Evolutionary conservation across 1,284 basidiomycete species (phyloP), one percentile per base, ranked within the genome.

Genomic region (Stygiomarasmius scandens): DNA sequence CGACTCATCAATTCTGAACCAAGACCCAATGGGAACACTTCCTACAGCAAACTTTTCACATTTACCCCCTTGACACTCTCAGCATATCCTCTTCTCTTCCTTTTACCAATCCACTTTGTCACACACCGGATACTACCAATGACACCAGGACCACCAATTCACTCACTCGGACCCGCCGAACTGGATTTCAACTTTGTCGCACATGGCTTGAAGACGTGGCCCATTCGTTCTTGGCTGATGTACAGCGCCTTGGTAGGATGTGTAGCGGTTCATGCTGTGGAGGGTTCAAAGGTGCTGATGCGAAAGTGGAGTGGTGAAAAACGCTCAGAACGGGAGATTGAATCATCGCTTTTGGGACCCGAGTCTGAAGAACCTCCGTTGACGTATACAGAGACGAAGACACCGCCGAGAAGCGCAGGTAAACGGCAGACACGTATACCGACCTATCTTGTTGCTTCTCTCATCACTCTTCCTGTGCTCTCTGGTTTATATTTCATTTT

Each of bases 161-260:
- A 75, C 48, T 69, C 78, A 5, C 74, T 91, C n/a, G 83, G 86
- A 24, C 88, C 89, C 0, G 73, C 83, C 0, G 88, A 92, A 63
- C 77, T 92, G 41, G 86, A 91, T 70, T 90, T 80, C 66, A 86
- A 90, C 59, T 90, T 85, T 67, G 87, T 91, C 54, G 89, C 92
- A 68, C 75, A 79, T 3, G 86, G 81, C 0, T 68, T 92, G 46
- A 72, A 77, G 5, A 71, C 61, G 19, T 91, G 85, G 80, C 89
- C 89, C 0, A 70, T 74, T 68, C 73, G 81, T 11, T 86, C 79
- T 59, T 84, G 80, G 79, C 54, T 83, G 1, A 68, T 89, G 52
- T 92, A 92, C 63, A 65, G 72, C 2, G 82, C 79, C 0, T 78
- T 93, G 12, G 77, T 86, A 1, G 69, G 69, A 3, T 76, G 77